Percentiles rank a stretch among this genome's conserved stretches.
Evolutionary conservation across 2,329 filamentous ascomycete genomes (phyloP).

Genomic region (Pezicula neosporulosa): DNA sequence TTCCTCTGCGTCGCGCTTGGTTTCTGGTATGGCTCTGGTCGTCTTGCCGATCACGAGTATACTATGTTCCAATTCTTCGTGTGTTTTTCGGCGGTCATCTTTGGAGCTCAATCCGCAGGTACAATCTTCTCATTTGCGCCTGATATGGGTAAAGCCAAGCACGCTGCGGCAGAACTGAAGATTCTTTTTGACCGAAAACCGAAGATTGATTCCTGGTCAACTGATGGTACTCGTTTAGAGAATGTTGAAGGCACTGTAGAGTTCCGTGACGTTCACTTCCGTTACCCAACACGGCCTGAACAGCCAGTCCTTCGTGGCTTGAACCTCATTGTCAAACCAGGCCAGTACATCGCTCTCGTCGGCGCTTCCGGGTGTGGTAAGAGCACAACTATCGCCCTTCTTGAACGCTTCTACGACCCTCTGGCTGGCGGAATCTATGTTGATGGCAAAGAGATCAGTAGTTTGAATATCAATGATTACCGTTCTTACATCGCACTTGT

Average conservation of each 20-base stretch:
- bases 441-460: constrained; percentile 78
- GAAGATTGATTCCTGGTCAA: constrained; percentile 76
- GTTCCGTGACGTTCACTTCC: constrained; percentile 90
- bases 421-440: constrained; percentile 75
- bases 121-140: constrained; percentile 83
- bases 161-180: constrained; percentile 78
- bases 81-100: constrained; percentile 83
- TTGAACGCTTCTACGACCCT: constrained; percentile 94
- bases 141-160: constrained; percentile 89
- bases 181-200: constrained; percentile 80
- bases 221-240: constrained; percentile 60
- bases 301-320: constrained; percentile 89
- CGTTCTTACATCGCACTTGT: constrained; percentile 82
- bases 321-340: constrained; percentile 69
- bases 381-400: constrained; percentile 83
- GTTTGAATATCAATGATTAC: constrained; percentile 82
- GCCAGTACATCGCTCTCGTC: constrained; percentile 84
- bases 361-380: constrained; percentile 95
- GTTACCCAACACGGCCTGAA: constrained; percentile 87
- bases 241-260: constrained; percentile 75
- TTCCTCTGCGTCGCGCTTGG: constrained; percentile 83
- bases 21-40: constrained; percentile 86
- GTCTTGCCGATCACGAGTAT: constrained; percentile 71
- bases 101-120: constrained; percentile 88
- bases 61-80: constrained; percentile 86